Percentiles rank a stretch among this genome's conserved stretches.
These are phyloP conservation scores for Globomyces pollinis-pini DNA, from an alignment of 192 early-diverging fungal species.

Conservation along the genomic window DNA sequence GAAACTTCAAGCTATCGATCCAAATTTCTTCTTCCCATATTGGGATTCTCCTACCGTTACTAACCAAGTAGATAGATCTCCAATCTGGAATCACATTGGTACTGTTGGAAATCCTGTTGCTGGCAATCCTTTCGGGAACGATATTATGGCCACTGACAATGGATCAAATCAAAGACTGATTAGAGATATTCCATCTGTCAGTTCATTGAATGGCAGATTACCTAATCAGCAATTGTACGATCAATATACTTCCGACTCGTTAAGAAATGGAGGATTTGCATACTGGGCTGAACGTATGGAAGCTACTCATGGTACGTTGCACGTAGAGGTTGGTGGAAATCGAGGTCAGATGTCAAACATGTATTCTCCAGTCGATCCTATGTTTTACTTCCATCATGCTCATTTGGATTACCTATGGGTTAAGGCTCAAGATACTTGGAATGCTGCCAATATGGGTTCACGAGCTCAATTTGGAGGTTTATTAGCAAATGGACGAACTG, in stretches of 20 bases:
- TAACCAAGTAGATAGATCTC: not conserved
- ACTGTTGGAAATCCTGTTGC: too few relatives aligned
- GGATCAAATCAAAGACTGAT: not conserved
- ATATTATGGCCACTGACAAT: not conserved
- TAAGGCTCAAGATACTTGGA: not conserved
- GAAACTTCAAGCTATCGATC: conserved; percentile 6
- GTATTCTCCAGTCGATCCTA: conserved; percentile 16
- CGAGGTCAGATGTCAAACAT: not conserved
- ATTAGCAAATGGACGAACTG: not conserved
- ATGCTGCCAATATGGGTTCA: not conserved
- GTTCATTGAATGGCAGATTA: not conserved
- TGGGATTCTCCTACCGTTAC: not conserved
- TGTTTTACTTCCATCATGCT: conserved; percentile 20
- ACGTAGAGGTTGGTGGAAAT: not conserved
- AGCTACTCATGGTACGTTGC: not conserved
- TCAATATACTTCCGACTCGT: not conserved
- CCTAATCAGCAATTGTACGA: not conserved
- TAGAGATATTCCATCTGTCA: not conserved
- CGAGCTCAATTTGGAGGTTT: not conserved
- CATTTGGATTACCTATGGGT: conserved; percentile 11
- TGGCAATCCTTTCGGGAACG: too few relatives aligned
- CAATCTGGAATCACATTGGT: too few relatives aligned
- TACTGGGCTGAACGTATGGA: not conserved
- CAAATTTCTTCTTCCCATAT: conserved; percentile 10
- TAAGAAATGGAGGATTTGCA: not conserved